Conservation (phyloP, 192 early-diverging fungal species). For the Umbelopsis isabellina region DNA sequence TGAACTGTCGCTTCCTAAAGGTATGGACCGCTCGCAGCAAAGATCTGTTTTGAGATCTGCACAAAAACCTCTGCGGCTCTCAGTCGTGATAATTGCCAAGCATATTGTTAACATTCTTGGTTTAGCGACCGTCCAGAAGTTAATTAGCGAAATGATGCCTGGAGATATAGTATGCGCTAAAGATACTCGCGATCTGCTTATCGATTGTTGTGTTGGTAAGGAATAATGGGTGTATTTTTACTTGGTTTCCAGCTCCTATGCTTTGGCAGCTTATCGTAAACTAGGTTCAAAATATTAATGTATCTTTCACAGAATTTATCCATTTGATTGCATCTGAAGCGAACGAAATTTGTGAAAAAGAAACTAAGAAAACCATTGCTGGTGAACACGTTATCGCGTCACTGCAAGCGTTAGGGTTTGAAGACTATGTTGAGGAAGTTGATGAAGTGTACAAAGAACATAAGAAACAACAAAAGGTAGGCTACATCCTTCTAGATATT, state of each 20-base stretch:
- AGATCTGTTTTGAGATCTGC: neutral
- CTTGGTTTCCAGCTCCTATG: neutral
- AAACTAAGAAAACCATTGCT: constrained; percentile 94
- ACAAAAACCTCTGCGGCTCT: neutral
- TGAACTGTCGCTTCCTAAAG: constrained; percentile 42
- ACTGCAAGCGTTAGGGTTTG: constrained; percentile 90
- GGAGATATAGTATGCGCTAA: constrained; percentile 90
- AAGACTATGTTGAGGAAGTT: constrained; percentile 86
- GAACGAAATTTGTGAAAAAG: constrained; percentile 96
- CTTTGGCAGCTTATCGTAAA: neutral
- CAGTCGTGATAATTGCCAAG: too few species aligned
- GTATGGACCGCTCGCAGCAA: neutral
- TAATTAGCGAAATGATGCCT: constrained; percentile 96
- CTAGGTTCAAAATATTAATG: neutral
- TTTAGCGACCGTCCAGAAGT: constrained; percentile 88
- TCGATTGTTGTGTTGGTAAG: constrained; percentile 94
- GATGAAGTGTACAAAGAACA: constrained; percentile 90
- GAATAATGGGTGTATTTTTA: neutral
- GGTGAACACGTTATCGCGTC: constrained; percentile 94
- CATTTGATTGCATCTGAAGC: constrained; percentile 93
- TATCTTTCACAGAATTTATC: constrained; percentile 78
- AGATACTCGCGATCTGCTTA: constrained; percentile 91
- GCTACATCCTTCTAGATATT: neutral
- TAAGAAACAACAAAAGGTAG: constrained; percentile 80
- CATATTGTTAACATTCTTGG: neutral